phyloP scores from a whole-genome alignment of 108 stramenopile species.

The Nannochloropsis granulata region DNA sequence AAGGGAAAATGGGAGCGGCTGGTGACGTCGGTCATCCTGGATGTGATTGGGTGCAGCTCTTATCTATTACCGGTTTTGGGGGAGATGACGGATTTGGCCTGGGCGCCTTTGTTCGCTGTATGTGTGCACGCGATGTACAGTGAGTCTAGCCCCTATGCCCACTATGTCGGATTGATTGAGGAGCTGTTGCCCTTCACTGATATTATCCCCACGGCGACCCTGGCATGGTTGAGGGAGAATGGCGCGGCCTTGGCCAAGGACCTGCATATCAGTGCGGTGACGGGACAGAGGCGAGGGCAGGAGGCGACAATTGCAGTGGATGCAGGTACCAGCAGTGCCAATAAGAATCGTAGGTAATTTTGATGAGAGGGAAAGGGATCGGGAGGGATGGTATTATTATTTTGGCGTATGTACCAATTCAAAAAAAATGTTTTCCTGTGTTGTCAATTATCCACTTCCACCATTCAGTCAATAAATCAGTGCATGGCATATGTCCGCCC shows the following conservation, averaged over 20 bases:
- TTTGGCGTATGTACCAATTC: too few relatives aligned
- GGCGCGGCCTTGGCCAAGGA: conserved; percentile 25
- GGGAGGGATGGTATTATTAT: too few relatives aligned
- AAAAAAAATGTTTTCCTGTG: too few relatives aligned
- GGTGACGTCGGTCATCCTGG: conserved; percentile 47
- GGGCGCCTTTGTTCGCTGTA: conserved; percentile 70
- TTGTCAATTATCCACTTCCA: too few relatives aligned
- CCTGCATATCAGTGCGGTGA: not conserved
- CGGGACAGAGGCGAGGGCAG: not conserved
- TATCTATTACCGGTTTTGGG: conserved; percentile 70
- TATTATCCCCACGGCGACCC: conserved; percentile 64
- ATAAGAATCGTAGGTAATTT: not conserved
- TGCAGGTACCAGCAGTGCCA: not conserved
- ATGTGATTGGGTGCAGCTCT: conserved; percentile 55
- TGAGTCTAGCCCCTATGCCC: conserved; percentile 37
- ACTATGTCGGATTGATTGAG: conserved; percentile 35
- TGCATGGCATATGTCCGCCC: too few relatives aligned
- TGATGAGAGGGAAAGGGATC: not conserved
- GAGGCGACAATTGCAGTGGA: not conserved
- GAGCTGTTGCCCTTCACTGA: conserved; percentile 84
- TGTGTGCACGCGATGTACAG: conserved; percentile 74
- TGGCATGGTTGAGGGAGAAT: conserved; percentile 66
- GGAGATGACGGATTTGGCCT: conserved; percentile 62
- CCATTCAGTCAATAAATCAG: too few relatives aligned
- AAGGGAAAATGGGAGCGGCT: conserved; percentile 49